Conservation (phyloP, 352 stramenopile species). For the Hyaloperonospora brassicae region DNA sequence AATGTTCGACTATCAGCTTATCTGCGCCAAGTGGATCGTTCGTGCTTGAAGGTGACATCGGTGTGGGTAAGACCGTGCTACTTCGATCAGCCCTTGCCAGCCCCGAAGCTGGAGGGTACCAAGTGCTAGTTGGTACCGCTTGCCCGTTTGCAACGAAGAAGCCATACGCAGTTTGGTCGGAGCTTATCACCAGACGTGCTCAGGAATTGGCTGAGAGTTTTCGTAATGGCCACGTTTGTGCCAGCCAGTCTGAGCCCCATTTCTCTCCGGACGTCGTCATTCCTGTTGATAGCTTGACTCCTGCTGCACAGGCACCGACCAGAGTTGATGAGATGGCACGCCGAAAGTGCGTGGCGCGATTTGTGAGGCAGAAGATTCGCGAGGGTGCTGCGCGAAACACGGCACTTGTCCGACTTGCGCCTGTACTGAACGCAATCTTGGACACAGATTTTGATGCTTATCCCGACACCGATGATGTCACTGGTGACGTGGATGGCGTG, state of each 20-base stretch:
- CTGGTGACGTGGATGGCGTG: constrained; percentile 5
- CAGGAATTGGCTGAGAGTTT: constrained; percentile 20
- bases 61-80: constrained; percentile 76
- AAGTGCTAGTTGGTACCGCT: constrained; percentile 63
- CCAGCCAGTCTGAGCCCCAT: constrained; percentile 14
- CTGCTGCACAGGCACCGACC: constrained; percentile 12
- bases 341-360: constrained; percentile 43
- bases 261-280: constrained; percentile 18
- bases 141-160: constrained; percentile 68
- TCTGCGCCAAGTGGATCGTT: constrained; percentile 62
- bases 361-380: constrained; percentile 54
- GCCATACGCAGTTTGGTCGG: constrained; percentile 71
- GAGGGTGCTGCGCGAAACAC: constrained; percentile 62
- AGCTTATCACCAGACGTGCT: constrained; percentile 65
- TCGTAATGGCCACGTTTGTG: neutral
- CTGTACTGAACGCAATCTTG: constrained; percentile 55
- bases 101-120: constrained; percentile 40
- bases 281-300: constrained; percentile 3
- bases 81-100: constrained; percentile 49
- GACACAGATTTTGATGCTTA: constrained; percentile 65
- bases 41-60: constrained; percentile 76
- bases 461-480: constrained; percentile 25
- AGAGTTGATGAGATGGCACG: constrained; percentile 29
- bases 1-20: constrained; percentile 59
- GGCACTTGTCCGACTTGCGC: constrained; percentile 47